Conservation (phyloP, 108 stramenopile genomes). For the Cylindrotheca fusiformis region DNA sequence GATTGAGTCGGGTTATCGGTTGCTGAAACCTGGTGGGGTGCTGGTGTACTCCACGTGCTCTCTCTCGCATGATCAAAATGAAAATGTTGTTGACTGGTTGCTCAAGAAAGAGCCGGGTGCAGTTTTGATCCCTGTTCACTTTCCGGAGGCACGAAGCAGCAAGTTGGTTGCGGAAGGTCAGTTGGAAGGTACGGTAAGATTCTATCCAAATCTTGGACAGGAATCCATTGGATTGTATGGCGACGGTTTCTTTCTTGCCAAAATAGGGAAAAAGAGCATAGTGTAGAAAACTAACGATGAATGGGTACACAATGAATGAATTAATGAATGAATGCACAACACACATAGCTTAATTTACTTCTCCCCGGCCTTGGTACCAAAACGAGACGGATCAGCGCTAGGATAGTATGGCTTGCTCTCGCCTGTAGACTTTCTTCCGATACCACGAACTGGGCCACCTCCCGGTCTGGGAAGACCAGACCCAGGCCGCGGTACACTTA, state of each 20-base stretch:
- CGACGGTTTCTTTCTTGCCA: constrained; percentile 73
- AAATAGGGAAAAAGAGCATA: constrained; percentile 36
- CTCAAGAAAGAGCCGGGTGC: constrained; percentile 43
- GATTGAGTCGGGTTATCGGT: constrained; percentile 67
- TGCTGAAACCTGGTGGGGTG: constrained; percentile 72
- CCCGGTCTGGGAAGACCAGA: constrained; percentile 62
- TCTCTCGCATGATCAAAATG: constrained; percentile 83
- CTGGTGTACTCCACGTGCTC: constrained; percentile 94
- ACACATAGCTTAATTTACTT: neutral
- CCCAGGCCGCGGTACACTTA: constrained; percentile 25
- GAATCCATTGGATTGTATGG: constrained; percentile 24
- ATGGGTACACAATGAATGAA: neutral
- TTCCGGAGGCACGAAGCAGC: constrained; percentile 11
- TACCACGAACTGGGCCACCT: constrained; percentile 67
- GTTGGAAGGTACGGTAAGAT: constrained; percentile 54
- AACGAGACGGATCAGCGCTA: constrained; percentile 70
- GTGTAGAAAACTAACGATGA: neutral
- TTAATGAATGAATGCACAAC: neutral
- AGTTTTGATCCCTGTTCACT: constrained; percentile 51
- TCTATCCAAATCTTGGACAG: constrained; percentile 42
- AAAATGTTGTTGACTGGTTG: constrained; percentile 81
- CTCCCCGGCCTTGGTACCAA: constrained; percentile 42
- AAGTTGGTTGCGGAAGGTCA: constrained; percentile 38
- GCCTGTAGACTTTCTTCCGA: constrained; percentile 35
- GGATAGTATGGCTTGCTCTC: constrained; percentile 78